Conservation (phyloP, 495 filamentous ascomycete genomes). For the Coniosporium apollinis region DNA sequence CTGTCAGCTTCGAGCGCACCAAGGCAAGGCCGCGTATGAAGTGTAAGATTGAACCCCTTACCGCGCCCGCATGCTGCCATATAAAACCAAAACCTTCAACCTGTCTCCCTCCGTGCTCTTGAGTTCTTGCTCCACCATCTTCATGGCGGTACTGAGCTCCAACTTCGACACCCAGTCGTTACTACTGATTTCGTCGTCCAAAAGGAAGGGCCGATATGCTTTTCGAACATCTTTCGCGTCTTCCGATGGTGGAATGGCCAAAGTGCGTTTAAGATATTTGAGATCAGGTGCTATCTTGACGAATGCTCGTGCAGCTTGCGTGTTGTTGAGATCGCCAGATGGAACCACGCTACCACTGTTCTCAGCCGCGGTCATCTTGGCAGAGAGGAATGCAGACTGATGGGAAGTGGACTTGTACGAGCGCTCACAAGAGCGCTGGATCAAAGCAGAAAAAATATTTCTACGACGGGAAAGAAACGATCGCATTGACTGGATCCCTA, state of each 20-base stretch:
- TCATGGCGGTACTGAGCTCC: slow-evolving; percentile 37
- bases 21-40: neutral
- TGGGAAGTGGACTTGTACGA: too few species aligned
- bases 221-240: slow-evolving; percentile 31
- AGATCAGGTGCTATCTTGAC: slow-evolving; percentile 9
- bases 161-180: slow-evolving; percentile 39
- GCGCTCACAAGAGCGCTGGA: too few species aligned
- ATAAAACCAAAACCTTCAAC: slow-evolving; percentile 45
- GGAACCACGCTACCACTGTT: too few species aligned
- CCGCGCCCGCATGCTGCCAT: slow-evolving; percentile 40
- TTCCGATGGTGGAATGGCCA: slow-evolving; percentile 29
- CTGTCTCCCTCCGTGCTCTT: slow-evolving; percentile 25
- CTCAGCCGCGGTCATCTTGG: too few species aligned
- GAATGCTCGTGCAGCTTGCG: slow-evolving; percentile 14
- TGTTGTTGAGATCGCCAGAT: slow-evolving; percentile 31
- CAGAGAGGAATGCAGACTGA: too few species aligned
- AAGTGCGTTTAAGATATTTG: slow-evolving; percentile 16
- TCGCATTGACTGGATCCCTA: too few species aligned
- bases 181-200: slow-evolving; percentile 17
- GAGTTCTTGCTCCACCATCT: slow-evolving; percentile 34
- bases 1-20: neutral
- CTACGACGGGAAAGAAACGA: too few species aligned
- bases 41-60: slow-evolving; percentile 13
- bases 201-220: slow-evolving; percentile 44
- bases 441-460: too few species aligned